These are phyloP conservation scores for Didymella keratinophila DNA, from an alignment of 2,329 filamentous ascomycete species.

Conservation along the genomic window DNA sequence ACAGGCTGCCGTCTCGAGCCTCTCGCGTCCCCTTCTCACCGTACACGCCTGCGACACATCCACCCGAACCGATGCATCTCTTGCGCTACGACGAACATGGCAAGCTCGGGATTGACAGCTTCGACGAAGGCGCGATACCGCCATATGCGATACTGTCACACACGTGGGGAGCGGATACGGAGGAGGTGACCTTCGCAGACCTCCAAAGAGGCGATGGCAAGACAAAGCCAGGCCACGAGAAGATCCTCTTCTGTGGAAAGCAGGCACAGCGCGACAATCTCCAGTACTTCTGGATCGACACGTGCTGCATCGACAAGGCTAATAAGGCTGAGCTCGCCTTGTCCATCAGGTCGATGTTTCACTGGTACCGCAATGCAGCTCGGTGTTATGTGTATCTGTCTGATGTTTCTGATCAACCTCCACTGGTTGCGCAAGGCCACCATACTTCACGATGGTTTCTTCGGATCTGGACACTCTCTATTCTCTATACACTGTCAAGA, in stretches of 20 bases:
- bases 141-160: no score
- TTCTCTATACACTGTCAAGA: no score
- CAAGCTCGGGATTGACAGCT: no score
- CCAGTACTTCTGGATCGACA: constrained; percentile 21
- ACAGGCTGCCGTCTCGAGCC: neutral
- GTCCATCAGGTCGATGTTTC: constrained; percentile 4
- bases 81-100: no score
- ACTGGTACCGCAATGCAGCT: constrained; percentile 3
- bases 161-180: no score
- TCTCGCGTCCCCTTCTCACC: neutral
- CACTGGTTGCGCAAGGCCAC: neutral
- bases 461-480: no score
- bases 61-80: no score
- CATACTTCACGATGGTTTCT: no score
- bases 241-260: constrained; percentile 32
- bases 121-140: no score
- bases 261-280: constrained; percentile 28
- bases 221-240: constrained; percentile 17
- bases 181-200: no score
- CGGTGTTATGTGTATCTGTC: constrained; percentile 6
- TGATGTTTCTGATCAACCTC: neutral
- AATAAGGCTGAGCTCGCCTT: neutral
- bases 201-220: no score
- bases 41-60: neutral
- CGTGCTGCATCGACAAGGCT: constrained; percentile 7